Conservation (phyloP, 1,139 yeast genomes). For the Geotrichum australiense region DNA sequence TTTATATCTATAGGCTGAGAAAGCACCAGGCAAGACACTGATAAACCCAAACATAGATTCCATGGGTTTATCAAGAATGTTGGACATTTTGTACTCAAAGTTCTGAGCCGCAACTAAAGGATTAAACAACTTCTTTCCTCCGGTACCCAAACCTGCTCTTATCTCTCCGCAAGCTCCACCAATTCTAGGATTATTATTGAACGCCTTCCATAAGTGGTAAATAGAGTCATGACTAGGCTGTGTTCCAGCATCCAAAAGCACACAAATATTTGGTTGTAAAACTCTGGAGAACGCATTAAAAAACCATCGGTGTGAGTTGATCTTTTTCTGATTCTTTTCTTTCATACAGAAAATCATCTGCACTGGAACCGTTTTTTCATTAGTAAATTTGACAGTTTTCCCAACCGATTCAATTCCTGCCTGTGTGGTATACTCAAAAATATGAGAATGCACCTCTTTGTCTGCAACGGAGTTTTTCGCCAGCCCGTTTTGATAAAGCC, state of each 20-base stretch:
- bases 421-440: conserved; percentile 73
- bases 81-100: conserved; percentile 77
- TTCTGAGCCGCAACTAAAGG: conserved; percentile 82
- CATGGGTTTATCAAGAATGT: conserved; percentile 75
- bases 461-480: conserved; percentile 74
- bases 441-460: conserved; percentile 59
- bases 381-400: conserved; percentile 46
- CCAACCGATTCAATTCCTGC: conserved; percentile 64
- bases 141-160: conserved; percentile 58
- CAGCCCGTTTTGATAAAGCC: conserved; percentile 74
- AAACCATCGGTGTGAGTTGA: conserved; percentile 81
- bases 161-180: conserved; percentile 90
- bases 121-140: conserved; percentile 48
- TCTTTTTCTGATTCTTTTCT: conserved; percentile 67
- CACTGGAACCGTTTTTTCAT: conserved; percentile 58
- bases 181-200: conserved; percentile 58
- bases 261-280: conserved; percentile 61
- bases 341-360: conserved; percentile 72
- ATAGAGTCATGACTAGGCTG: conserved; percentile 67
- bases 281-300: conserved; percentile 73
- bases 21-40: conserved; percentile 79
- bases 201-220: conserved; percentile 68
- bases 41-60: conserved; percentile 79
- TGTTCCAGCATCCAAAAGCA: conserved; percentile 75
- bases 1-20: conserved; percentile 71